These are phyloP conservation scores for Chytridiales sp. DNA, from an alignment of 371 early-diverging fungal genomes.

Conservation along the genomic window DNA sequence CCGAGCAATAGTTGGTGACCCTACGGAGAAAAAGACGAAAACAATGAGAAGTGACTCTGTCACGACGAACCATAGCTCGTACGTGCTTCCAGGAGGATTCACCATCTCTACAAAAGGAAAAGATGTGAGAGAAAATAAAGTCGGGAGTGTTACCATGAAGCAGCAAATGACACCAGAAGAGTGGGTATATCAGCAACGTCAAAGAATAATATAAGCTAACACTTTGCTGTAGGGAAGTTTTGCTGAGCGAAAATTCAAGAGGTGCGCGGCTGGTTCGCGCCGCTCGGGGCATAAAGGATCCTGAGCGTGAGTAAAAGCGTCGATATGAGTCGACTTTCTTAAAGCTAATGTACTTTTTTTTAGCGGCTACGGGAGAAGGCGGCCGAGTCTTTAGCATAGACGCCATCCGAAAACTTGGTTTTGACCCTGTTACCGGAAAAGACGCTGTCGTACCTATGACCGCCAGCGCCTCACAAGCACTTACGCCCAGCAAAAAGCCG, in stretches of 20 bases:
- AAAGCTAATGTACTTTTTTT: neutral
- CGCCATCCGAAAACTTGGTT: slow-evolving; percentile 35
- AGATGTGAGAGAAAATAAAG: neutral
- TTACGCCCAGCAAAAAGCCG: too few relatives aligned
- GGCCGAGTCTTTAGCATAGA: slow-evolving; percentile 16
- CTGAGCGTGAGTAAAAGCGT: neutral
- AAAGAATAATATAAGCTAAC: too few relatives aligned
- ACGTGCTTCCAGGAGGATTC: slow-evolving; percentile 22
- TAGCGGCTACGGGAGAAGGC: neutral
- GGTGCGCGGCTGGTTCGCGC: slow-evolving; percentile 32
- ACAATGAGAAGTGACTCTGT: neutral
- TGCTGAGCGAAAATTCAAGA: slow-evolving; percentile 18
- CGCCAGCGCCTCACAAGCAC: too few relatives aligned
- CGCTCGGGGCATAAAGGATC: slow-evolving; percentile 14
- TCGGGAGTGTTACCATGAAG: too few relatives aligned
- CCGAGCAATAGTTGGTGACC: slow-evolving; percentile 12
- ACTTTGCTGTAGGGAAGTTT: slow-evolving; percentile 3
- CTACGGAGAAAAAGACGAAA: slow-evolving; percentile 5
- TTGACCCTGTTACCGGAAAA: slow-evolving; percentile 34
- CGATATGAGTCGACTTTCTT: neutral
- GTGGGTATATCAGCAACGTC: too few relatives aligned
- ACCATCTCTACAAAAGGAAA: slow-evolving; percentile 23
- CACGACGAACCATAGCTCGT: slow-evolving; percentile 20
- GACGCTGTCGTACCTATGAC: too few relatives aligned
- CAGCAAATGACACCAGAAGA: too few relatives aligned